Evolutionary conservation across 192 early-diverging fungal genomes (phyloP), one percentile per base, ranked within the genome.

Genomic region (Backusella tarrabulga): DNA sequence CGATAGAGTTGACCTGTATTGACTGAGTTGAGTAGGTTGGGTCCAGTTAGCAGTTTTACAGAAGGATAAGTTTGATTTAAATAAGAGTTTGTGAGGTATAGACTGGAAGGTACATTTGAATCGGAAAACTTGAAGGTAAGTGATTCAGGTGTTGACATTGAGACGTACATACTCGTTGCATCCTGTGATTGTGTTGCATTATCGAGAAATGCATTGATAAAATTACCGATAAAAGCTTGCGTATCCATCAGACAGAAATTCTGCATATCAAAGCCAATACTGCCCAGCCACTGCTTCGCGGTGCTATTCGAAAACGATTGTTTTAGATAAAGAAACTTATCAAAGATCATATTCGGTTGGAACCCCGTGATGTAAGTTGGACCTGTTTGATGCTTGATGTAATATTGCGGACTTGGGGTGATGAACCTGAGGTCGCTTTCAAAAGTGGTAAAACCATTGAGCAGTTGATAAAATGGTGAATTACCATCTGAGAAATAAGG

Each of bases 281-380:
- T 21, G 21, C 71, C 11, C 12, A 26, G 34, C 40, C 42, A 46
- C 35, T 72, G 29, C 41, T 72, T 72, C 17, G 32, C 9, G 4
- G 41, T 29, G 41, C 23, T 44, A 19, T 50, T 19, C 3, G 40
- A 32, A 63, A 63, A 63, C 4, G 56, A 26, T 14, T 63, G 56
- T 63, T 63, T 63, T 14, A 44, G 14, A 41, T 50, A 21, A 2
- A 83, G 69, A 52, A 71, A 80, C 52, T 83, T 83, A 32, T 83
- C 82, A 78, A 83, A 83, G 6, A 83, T 79, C 72, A 83, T 77
- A 36, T 73, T 80, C 6, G 78, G 78, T 38, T 77, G 78, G 42
- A 83, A 83, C 1, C 82, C 79, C 2, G 78, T 79, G 23, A 83
- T 80, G 41, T 70, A 83, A 3, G 70, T 63, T 0, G 79, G 72